These are phyloP conservation scores for Flaveria linearis DNA, from an alignment of 129 eudicot genomes.

Conservation along the genomic window DNA sequence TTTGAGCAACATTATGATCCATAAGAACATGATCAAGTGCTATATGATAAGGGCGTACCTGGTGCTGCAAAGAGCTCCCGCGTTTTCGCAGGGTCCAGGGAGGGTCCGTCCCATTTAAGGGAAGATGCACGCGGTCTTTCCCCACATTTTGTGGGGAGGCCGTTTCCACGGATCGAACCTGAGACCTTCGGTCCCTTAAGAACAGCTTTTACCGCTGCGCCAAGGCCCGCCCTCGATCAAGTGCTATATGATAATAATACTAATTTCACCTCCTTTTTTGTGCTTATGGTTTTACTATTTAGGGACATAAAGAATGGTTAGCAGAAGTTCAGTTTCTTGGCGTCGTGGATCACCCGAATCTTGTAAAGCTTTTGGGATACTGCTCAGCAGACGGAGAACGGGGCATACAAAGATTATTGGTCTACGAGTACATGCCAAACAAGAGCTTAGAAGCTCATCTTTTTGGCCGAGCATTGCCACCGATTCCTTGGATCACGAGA, in stretches of 20 bases:
- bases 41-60: neutral
- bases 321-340: constrained; percentile 92
- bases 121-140: no score
- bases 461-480: constrained; percentile 45
- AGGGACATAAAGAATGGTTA: constrained; percentile 89
- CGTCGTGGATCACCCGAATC: constrained; percentile 72
- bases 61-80: no score
- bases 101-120: no score
- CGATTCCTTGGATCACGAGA: constrained; percentile 62
- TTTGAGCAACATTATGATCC: neutral
- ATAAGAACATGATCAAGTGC: neutral
- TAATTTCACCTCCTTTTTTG: no score
- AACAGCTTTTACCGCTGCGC: no score
- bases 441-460: constrained; percentile 82
- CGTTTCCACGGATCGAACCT: no score
- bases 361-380: constrained; percentile 83
- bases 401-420: constrained; percentile 69
- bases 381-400: constrained; percentile 78
- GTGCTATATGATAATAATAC: neutral
- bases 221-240: no score
- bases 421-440: constrained; percentile 76
- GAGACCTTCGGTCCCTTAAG: no score
- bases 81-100: no score
- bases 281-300: constrained; percentile 5
- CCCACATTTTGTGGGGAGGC: no score